These are phyloP conservation scores for Cynara cardunculus DNA, from an alignment of 129 eudicot genomes.

Conservation along the genomic window DNA sequence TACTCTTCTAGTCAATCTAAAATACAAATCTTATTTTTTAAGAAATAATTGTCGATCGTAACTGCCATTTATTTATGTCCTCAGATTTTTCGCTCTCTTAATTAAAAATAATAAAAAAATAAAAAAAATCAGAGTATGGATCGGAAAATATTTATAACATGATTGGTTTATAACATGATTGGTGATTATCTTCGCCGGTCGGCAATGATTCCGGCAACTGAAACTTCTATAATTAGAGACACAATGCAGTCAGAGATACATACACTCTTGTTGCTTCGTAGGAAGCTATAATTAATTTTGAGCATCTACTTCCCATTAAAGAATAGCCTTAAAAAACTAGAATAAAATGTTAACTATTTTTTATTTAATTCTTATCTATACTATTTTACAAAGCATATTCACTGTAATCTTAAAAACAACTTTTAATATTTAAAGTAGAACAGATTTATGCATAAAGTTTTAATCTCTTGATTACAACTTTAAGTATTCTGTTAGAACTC, in stretches of 20 bases:
- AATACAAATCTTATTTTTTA: too few relatives aligned
- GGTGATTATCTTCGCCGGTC: slow-evolving; percentile 19
- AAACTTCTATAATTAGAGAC: not conserved
- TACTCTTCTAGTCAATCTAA: too few relatives aligned
- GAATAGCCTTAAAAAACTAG: not conserved
- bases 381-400: too few relatives aligned
- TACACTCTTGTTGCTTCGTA: slow-evolving; percentile 13
- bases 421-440: too few relatives aligned
- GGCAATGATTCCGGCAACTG: slow-evolving; percentile 15
- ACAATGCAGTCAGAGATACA: slow-evolving; percentile 22
- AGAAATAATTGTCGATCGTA: too few relatives aligned
- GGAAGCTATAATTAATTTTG: slow-evolving; percentile 3
- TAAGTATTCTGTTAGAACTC: too few relatives aligned
- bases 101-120: not conserved
- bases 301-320: not conserved
- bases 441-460: too few relatives aligned
- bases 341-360: not conserved
- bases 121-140: not conserved
- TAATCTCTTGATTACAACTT: too few relatives aligned
- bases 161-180: slow-evolving; percentile 18
- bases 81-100: not conserved
- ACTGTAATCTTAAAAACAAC: too few relatives aligned
- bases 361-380: not conserved
- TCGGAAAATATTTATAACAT: slow-evolving; percentile 1
- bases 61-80: not conserved